A percentile compares a stretch with the other conserved stretches of the same genome.
phyloP scores from a whole-genome alignment of 1,139 yeast species.

The Candida neerlandica region DNA sequence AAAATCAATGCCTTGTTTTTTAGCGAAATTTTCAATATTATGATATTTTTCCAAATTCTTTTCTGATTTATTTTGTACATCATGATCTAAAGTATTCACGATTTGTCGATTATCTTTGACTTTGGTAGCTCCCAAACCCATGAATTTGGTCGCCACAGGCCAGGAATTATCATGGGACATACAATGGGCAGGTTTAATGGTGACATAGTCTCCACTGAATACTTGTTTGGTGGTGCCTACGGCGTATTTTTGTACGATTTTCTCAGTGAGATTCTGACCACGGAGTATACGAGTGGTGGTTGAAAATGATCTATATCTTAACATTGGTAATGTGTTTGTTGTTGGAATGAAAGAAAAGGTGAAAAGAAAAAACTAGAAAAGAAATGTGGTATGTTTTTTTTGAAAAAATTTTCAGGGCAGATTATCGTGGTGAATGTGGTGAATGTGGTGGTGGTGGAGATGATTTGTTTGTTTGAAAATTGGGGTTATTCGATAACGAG shows the following conservation, averaged over 20 bases:
- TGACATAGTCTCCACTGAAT: slow-evolving; percentile 89
- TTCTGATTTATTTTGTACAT: slow-evolving; percentile 89
- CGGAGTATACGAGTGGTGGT: slow-evolving; percentile 22
- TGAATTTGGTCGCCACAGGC: slow-evolving; percentile 98
- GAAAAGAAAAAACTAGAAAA: neutral
- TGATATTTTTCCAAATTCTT: slow-evolving; percentile 83
- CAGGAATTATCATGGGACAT: slow-evolving; percentile 99
- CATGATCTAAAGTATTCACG: slow-evolving; percentile 96
- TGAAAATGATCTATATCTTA: slow-evolving; percentile 14
- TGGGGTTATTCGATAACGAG: neutral
- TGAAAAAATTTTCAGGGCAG: neutral
- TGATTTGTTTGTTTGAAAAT: neutral
- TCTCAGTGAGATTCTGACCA: slow-evolving; percentile 89
- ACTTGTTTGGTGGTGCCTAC: slow-evolving; percentile 72
- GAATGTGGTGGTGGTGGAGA: neutral
- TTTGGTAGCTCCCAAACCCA: slow-evolving; percentile 87
- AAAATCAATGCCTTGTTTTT: slow-evolving; percentile 91
- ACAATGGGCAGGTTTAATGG: slow-evolving; percentile 93
- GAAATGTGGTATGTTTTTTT: neutral
- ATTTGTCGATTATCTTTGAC: slow-evolving; percentile 87
- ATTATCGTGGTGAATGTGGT: too few species aligned
- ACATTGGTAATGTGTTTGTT: slow-evolving; percentile 6
- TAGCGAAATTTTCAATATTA: slow-evolving; percentile 88
- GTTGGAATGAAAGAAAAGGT: neutral
- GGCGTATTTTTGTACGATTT: slow-evolving; percentile 90